These are phyloP conservation scores for Neoboletus brunneissimus DNA, from an alignment of 768 basidiomycete genomes.

Conservation along the genomic window DNA sequence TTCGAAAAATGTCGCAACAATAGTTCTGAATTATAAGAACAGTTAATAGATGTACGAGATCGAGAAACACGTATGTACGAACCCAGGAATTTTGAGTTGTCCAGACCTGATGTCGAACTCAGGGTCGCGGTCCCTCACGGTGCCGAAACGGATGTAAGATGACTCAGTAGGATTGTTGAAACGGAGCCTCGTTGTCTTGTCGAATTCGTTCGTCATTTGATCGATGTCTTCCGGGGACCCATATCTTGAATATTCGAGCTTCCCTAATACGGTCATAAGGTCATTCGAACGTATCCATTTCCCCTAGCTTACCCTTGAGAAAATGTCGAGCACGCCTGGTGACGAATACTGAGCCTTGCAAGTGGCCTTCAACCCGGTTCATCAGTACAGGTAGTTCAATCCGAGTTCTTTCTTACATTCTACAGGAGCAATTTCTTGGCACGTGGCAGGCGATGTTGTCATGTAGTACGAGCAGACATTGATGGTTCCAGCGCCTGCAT, in stretches of 20 bases:
- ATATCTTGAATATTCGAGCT: constrained; percentile 40
- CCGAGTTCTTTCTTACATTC: constrained; percentile 36
- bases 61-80: neutral
- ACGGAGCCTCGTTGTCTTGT: constrained; percentile 44
- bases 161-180: constrained; percentile 40
- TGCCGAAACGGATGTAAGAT: constrained; percentile 48
- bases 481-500: constrained; percentile 63
- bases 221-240: constrained; percentile 37
- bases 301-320: constrained; percentile 34
- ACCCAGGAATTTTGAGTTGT: constrained; percentile 43
- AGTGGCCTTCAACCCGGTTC: constrained; percentile 34
- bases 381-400: neutral
- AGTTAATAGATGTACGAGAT: too few species aligned
- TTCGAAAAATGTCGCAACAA: constrained; percentile 30
- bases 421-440: constrained; percentile 49
- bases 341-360: constrained; percentile 52
- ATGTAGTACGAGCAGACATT: constrained; percentile 56
- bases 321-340: constrained; percentile 40
- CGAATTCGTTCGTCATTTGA: constrained; percentile 43
- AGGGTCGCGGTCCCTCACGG: constrained; percentile 39
- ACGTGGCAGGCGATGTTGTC: constrained; percentile 25
- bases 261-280: constrained; percentile 27
- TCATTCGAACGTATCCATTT: neutral
- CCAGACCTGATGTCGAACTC: constrained; percentile 43
- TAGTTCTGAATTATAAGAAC: too few species aligned